Evolutionary conservation across 73 alveolate species (phyloP), one percentile per base, ranked within the genome.

Genomic region (Paramecium primaurelia): DNA sequence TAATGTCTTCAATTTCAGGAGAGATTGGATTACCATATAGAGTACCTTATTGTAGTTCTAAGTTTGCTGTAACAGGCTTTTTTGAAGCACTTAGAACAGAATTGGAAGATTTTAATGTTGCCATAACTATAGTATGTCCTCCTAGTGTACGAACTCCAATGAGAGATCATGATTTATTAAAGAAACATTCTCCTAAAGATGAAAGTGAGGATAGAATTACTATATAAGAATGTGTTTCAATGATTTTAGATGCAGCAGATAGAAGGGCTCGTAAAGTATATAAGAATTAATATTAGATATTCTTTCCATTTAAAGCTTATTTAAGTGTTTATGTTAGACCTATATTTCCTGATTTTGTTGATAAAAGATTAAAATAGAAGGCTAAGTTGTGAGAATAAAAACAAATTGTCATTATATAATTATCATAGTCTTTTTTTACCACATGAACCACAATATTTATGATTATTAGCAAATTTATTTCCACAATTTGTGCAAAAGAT

Each of bases 41-140:
- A 83, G 96, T 96, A n/a, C 97, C 96, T 22, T 96, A 96, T 59
- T 96, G 98, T 47, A 95, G 97, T 30, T 89, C 97, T 30, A 96
- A 96, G 71, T 95, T 96, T 54, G 98, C 97, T 25, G 97, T 96
- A 30, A 96, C 97, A 18, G 98, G 98, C 4, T 96, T 96, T 92
- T 96, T 96, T 60, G 98, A 96, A 77, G 88, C 97, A n/a, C 85
- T 96, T n/a, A 59, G 97, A 37, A 95, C 95, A 58, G 98, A 96
- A 64, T 20, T 91, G 54, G 85, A 92, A 42, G 92, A 94, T 40
- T 86, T 93, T 28, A 96, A 92, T 59, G 68, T 96, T 11, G 95
- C 95, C 36, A 96, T 96, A 26, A 96, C 98, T 6, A 93, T 96
- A 18, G 96, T 96, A 6, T 95, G 98, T 92, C 97, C 98, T 51